A percentile compares a stretch with the other conserved stretches of the same genome.
These are phyloP conservation scores for Colletotrichum sp. DNA, from an alignment of 2,329 filamentous ascomycete species.

Conservation along the genomic window DNA sequence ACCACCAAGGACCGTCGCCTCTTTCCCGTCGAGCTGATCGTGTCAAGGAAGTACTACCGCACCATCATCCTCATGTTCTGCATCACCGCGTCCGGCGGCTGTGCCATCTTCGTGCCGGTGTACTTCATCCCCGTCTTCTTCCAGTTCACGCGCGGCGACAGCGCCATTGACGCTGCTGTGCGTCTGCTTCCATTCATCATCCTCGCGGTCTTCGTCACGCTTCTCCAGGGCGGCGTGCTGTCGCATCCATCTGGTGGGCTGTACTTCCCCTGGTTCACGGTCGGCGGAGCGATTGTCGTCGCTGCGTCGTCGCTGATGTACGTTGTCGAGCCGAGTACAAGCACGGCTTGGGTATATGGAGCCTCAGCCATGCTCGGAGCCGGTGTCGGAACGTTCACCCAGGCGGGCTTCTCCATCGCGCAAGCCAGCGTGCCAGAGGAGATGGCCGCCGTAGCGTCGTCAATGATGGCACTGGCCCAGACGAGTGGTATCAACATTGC, in stretches of 20 bases:
- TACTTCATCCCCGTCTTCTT: conserved; percentile 58
- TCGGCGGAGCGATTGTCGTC: conserved; percentile 36
- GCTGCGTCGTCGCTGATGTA: conserved; percentile 40
- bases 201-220: conserved; percentile 32
- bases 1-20: conserved; percentile 41
- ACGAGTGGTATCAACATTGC: conserved; percentile 17
- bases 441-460: conserved; percentile 1
- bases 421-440: not conserved
- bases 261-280: conserved; percentile 45
- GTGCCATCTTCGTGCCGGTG: conserved; percentile 28
- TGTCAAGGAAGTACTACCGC: conserved; percentile 21
- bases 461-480: conserved; percentile 8
- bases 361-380: conserved; percentile 42
- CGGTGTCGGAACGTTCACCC: conserved; percentile 37
- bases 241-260: conserved; percentile 23
- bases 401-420: conserved; percentile 32
- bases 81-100: conserved; percentile 1
- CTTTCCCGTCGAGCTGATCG: conserved; percentile 54
- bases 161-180: conserved; percentile 41
- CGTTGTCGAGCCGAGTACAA: conserved; percentile 26
- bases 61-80: conserved; percentile 9
- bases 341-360: conserved; percentile 31
- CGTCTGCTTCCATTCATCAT: conserved; percentile 44
- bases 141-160: conserved; percentile 48
- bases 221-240: conserved; percentile 26